Conservation (phyloP, 306 rosid genomes). For the Abrus precatorius region DNA sequence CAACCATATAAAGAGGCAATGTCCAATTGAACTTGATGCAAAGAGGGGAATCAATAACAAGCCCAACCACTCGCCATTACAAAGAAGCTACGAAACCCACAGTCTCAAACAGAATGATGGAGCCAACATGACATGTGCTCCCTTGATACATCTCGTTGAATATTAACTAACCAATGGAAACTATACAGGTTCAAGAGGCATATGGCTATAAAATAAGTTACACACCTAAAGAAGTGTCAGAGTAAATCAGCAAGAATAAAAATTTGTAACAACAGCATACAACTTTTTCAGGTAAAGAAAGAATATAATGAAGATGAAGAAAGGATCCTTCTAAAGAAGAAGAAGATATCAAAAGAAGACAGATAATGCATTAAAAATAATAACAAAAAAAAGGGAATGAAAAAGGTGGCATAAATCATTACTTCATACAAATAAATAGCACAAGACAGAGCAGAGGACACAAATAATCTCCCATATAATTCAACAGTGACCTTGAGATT, state of each 20-base stretch:
- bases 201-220: slow-evolving; percentile 17
- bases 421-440: slow-evolving; percentile 8
- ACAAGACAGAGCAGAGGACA: neutral
- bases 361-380: neutral
- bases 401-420: neutral
- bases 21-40: neutral
- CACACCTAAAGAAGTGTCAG: neutral
- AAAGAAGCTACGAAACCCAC: neutral
- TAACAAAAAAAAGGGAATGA: neutral
- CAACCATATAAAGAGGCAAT: slow-evolving; percentile 1
- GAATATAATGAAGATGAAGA: neutral
- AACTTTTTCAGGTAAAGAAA: slow-evolving; percentile 23
- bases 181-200: slow-evolving; percentile 13
- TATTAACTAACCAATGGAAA: neutral
- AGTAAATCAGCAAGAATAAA: slow-evolving; percentile 1
- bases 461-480: slow-evolving; percentile 4
- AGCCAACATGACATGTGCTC: slow-evolving; percentile 9
- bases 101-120: slow-evolving; percentile 18
- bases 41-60: slow-evolving; percentile 1
- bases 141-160: slow-evolving; percentile 5
- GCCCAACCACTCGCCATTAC: slow-evolving; percentile 1
- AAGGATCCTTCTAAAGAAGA: neutral
- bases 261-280: neutral
- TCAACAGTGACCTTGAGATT: slow-evolving; percentile 11
- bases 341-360: neutral